Percentiles rank a stretch among this genome's conserved stretches.
Evolutionary conservation across 2,329 filamentous ascomycete species (phyloP).

Genomic region (Ceratocystis papillata): DNA sequence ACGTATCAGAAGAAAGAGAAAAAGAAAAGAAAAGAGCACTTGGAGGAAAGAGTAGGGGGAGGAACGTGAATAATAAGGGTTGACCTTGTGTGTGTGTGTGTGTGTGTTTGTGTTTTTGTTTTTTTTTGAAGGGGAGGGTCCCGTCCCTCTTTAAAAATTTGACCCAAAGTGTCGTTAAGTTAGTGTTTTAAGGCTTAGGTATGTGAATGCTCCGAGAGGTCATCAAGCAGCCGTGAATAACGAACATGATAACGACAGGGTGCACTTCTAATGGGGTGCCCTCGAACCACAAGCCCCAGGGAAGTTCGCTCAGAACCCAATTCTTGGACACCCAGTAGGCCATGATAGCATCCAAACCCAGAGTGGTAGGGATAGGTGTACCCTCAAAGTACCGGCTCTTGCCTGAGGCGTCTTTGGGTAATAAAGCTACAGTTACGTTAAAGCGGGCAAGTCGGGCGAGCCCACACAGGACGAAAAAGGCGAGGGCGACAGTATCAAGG

Average conservation of each 20-base stretch:
- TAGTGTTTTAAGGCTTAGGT: slow-evolving; percentile 58
- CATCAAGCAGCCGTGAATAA: slow-evolving; percentile 88
- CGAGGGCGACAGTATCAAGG: slow-evolving; percentile 66
- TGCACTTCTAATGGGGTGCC: slow-evolving; percentile 72
- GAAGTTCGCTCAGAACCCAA: slow-evolving; percentile 70
- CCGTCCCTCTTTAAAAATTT: not conserved
- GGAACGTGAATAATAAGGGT: not conserved
- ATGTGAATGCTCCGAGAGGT: slow-evolving; percentile 90
- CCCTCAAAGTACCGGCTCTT: slow-evolving; percentile 96
- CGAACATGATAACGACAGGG: slow-evolving; percentile 67
- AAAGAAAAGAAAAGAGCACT: not conserved
- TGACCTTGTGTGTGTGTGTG: not conserved
- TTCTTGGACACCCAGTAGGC: slow-evolving; percentile 76
- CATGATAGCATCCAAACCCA: slow-evolving; percentile 73
- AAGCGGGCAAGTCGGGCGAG: slow-evolving; percentile 89
- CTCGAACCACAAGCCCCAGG: slow-evolving; percentile 56
- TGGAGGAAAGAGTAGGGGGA: not conserved
- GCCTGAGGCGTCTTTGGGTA: slow-evolving; percentile 83
- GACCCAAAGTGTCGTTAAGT: too few relatives aligned
- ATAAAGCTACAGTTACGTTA: slow-evolving; percentile 82
- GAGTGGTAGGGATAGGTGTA: slow-evolving; percentile 84
- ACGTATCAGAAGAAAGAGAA: slow-evolving; percentile 7
- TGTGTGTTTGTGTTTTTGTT: not conserved
- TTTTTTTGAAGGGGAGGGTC: slow-evolving; percentile 7
- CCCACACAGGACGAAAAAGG: slow-evolving; percentile 89